phyloP scores from a whole-genome alignment of 1,284 basidiomycete species.

The Austroboletus olivaceoglutinosus region DNA sequence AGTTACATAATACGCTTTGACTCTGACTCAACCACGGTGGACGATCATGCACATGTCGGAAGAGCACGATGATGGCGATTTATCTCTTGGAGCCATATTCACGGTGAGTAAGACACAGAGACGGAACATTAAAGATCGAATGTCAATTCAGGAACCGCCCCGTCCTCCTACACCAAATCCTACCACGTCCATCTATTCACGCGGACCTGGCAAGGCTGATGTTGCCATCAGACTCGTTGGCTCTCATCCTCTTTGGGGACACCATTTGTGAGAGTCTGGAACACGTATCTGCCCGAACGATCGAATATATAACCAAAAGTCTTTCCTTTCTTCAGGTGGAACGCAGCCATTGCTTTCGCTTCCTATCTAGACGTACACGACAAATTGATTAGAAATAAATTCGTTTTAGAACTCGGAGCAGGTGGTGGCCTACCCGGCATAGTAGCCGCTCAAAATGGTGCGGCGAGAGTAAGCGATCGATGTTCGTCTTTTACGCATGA shows the following conservation, averaged over 20 bases:
- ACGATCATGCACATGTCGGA: too few species aligned
- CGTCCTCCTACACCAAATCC: constrained; percentile 63
- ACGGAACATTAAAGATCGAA: background rate
- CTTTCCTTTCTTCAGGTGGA: constrained; percentile 60
- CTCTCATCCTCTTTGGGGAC: constrained; percentile 88
- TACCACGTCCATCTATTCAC: constrained; percentile 47
- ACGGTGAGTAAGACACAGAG: constrained; percentile 27
- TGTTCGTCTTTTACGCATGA: background rate
- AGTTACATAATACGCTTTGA: too few species aligned
- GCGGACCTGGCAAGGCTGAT: constrained; percentile 33
- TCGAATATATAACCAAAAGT: background rate
- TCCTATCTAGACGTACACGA: constrained; percentile 65
- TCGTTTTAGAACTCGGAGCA: constrained; percentile 88
- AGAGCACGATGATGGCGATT: constrained; percentile 15
- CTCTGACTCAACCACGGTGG: too few species aligned
- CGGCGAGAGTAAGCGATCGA: constrained; percentile 46
- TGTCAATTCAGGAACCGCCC: constrained; percentile 37
- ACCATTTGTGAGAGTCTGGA: constrained; percentile 64
- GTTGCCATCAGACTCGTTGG: constrained; percentile 80
- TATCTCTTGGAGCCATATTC: constrained; percentile 37
- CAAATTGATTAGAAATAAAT: constrained; percentile 42
- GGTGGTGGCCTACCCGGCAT: constrained; percentile 88
- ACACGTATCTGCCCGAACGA: too few species aligned
- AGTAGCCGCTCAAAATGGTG: constrained; percentile 68
- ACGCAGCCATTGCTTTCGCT: constrained; percentile 76